These are phyloP conservation scores for Coprinopsis cinerea DNA, from an alignment of 768 basidiomycete genomes.

Conservation along the genomic window DNA sequence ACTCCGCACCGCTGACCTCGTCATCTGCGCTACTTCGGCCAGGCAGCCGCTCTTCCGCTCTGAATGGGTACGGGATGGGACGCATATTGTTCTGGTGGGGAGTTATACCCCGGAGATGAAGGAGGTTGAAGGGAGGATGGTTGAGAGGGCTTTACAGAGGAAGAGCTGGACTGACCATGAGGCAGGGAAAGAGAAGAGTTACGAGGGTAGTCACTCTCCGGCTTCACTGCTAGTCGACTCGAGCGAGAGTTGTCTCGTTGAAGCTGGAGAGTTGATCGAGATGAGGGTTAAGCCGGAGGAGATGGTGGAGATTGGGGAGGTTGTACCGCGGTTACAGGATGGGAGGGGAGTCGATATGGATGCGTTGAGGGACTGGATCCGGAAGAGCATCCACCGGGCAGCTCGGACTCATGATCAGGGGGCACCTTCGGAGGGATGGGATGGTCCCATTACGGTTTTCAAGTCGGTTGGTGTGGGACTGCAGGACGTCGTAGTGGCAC, in stretches of 20 bases:
- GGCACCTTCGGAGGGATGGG: background rate
- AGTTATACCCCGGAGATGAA: conserved; percentile 80
- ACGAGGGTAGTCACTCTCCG: background rate
- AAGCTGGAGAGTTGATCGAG: conserved; percentile 79
- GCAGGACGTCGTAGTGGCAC: conserved; percentile 84
- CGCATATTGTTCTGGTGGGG: conserved; percentile 74
- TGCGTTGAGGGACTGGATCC: background rate
- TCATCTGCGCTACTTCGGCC: conserved; percentile 77
- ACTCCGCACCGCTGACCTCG: conserved; percentile 43
- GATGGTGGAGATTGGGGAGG: conserved; percentile 66
- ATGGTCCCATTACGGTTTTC: conserved; percentile 66
- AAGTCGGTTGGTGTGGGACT: conserved; percentile 84
- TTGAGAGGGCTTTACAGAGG: conserved; percentile 38
- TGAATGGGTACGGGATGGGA: conserved; percentile 50
- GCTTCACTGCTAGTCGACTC: conserved; percentile 69
- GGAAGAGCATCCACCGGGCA: too few species aligned
- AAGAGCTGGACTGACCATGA: conserved; percentile 1
- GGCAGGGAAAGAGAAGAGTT: conserved; percentile 1
- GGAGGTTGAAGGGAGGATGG: conserved; percentile 58
- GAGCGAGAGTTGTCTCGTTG: conserved; percentile 55
- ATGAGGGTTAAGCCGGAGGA: conserved; percentile 33
- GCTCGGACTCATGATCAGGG: background rate
- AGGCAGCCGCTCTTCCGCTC: conserved; percentile 65
- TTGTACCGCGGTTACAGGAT: conserved; percentile 29
- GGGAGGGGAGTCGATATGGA: conserved; percentile 10